Base-by-base conservation (phyloP, 495 filamentous ascomycete species). In the Aspergillus incahuasiensis region DNA sequence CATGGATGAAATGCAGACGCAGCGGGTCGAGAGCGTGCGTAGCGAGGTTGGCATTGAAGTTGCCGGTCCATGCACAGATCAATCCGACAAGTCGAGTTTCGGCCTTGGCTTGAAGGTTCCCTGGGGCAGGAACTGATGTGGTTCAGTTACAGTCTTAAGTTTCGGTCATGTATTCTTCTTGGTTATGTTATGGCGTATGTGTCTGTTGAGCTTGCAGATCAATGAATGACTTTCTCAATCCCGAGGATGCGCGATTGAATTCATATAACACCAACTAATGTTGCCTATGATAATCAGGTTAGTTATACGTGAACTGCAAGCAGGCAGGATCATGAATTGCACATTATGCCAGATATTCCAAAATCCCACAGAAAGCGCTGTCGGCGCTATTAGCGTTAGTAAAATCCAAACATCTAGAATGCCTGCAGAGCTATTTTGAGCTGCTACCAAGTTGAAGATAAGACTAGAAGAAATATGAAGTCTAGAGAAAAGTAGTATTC, bases 401-500 rank as follows among this genome's bases (percentile, higher is more conserved):
- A 28, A 28, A 6, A 2, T 7, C 32, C 32, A 35, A 35, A 12
- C 12, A 35, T 35, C 9, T 35, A 15, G 13, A 6, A 12, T 35
- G 3, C 13, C 6, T 35, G 32, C 32, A 35, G 32, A 5, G 25
- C 13, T 15, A 5, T 5, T 5, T 35, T 15, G 13, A 35, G 32
- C 9, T 35, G 32, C 12, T 11, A 28, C 13, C 9, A 5, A 12
- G 32, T 15, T 35, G 12, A 40, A 12, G 34, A 38, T 8, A 40
- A 40, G 38, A 18, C n/a, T 1, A 3, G 15, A 16, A 40, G 3
- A 35, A 2, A 40, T n/a, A 18, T 40, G 18, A 43, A 42, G 42
- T 61, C 62, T 61, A 59, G 34, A 57, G 50, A 62, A 25, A 52
- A 58, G 32, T 59, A 57, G 52, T 49, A 66, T 63, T 61, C 61